Evolutionary conservation across 768 basidiomycete genomes (phyloP).

Genomic region (Lactarius hatsudake): DNA sequence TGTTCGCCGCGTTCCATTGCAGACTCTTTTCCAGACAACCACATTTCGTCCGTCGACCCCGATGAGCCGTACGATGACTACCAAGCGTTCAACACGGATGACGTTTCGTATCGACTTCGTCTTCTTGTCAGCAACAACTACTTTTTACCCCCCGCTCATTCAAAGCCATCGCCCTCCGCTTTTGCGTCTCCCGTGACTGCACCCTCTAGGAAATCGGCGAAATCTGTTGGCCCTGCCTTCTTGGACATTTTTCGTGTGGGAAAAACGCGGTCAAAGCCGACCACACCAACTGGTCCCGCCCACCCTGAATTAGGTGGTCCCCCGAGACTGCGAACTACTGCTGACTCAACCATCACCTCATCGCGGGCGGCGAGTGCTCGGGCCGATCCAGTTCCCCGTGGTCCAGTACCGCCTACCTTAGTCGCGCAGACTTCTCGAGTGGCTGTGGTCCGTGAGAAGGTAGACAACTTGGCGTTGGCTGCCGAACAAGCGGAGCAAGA

Average conservation of each 20-base stretch:
- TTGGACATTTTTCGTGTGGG: conserved; percentile 71
- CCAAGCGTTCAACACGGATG: conserved; percentile 52
- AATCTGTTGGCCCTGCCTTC: conserved; percentile 51
- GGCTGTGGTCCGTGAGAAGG: conserved; percentile 79
- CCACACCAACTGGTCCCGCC: conserved; percentile 41
- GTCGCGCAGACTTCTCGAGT: conserved; percentile 41
- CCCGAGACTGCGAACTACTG: conserved; percentile 28
- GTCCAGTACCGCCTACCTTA: conserved; percentile 26
- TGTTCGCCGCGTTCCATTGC: conserved; percentile 58
- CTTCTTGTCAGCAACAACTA: conserved; percentile 86
- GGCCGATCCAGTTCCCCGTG: conserved; percentile 23
- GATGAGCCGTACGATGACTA: conserved; percentile 30
- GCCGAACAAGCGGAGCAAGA: conserved; percentile 76
- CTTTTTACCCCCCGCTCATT: conserved; percentile 84
- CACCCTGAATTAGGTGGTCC: conserved; percentile 37
- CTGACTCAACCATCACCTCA: conserved; percentile 26
- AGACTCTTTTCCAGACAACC: conserved; percentile 43
- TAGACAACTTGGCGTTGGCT: conserved; percentile 66
- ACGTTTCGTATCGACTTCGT: conserved; percentile 80
- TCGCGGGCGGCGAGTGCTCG: conserved; percentile 27
- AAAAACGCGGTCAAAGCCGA: conserved; percentile 63
- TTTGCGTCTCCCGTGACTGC: conserved; percentile 44
- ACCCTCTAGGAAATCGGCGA: conserved; percentile 47
- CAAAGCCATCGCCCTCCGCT: conserved; percentile 71
- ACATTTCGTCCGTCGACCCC: conserved; percentile 34